Conservation (phyloP, 306 rosid species). For the Vigna reflexopilosa region DNA sequence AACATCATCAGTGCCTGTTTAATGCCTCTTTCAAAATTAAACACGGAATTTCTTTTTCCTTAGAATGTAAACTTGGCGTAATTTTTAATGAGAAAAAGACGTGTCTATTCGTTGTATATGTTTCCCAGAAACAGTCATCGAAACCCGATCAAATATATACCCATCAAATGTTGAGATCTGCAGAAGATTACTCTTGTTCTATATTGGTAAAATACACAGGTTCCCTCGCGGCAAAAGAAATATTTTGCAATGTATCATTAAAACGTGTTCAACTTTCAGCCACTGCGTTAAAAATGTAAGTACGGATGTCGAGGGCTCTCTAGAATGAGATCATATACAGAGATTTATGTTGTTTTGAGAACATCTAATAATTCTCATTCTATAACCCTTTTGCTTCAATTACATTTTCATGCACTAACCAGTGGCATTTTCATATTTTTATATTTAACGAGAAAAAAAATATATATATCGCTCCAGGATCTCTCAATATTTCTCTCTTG, state of each 20-base stretch:
- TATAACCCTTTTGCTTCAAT: not conserved
- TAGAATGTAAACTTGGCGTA: slow-evolving; percentile 53
- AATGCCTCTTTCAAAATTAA: slow-evolving; percentile 27
- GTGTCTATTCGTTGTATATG: slow-evolving; percentile 29
- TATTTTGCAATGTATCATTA: not conserved
- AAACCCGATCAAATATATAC: not conserved
- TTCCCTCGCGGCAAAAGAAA: not conserved
- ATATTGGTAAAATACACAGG: not conserved
- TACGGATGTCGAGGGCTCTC: not conserved
- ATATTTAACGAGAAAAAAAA: not conserved
- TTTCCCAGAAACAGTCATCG: slow-evolving; percentile 18
- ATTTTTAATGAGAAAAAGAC: slow-evolving; percentile 35
- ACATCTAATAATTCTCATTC: not conserved
- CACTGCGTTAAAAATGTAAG: not conserved
- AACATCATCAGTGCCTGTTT: slow-evolving; percentile 38
- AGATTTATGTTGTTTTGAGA: not conserved
- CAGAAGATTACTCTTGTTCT: slow-evolving; percentile 16
- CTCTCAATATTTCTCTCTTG: too few relatives aligned
- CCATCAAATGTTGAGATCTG: not conserved
- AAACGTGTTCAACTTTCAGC: not conserved
- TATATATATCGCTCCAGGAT: not conserved
- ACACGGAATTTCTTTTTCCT: slow-evolving; percentile 35
- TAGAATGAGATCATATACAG: not conserved
- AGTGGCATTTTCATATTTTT: not conserved
- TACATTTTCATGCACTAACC: not conserved